A percentile compares a stretch with the other conserved stretches of the same genome.
phyloP scores from a whole-genome alignment of 1,139 yeast species.

The Hansenula anomala region DNA sequence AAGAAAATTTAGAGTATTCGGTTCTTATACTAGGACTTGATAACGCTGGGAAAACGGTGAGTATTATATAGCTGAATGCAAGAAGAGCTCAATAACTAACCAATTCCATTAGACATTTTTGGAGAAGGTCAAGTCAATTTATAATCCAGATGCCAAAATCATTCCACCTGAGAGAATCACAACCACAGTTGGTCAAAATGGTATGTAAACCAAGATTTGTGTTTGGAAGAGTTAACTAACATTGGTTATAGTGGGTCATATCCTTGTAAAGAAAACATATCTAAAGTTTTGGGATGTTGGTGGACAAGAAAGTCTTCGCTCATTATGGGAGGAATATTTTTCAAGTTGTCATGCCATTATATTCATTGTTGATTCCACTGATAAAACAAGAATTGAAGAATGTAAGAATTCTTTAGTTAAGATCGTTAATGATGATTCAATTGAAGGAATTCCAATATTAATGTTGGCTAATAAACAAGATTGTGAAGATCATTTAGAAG shows the following conservation, averaged over 20 bases:
- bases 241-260: slow-evolving; percentile 47
- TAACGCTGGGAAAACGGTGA: slow-evolving; percentile 86
- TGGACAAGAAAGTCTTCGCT: slow-evolving; percentile 79
- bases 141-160: slow-evolving; percentile 36
- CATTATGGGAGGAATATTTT: slow-evolving; percentile 86
- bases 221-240: no score
- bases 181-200: slow-evolving; percentile 79
- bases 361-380: slow-evolving; percentile 89
- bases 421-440: slow-evolving; percentile 47
- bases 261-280: slow-evolving; percentile 46
- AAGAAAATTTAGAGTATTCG: slow-evolving; percentile 44
- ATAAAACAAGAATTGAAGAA: slow-evolving; percentile 75
- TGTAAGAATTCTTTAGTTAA: slow-evolving; percentile 57
- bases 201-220: slow-evolving; percentile 28
- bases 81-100: neutral
- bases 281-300: slow-evolving; percentile 95
- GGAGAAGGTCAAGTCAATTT: slow-evolving; percentile 54
- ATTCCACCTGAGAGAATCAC: slow-evolving; percentile 45
- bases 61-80: slow-evolving; percentile 4
- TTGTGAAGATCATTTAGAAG: slow-evolving; percentile 75
- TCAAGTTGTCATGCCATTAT: slow-evolving; percentile 85
- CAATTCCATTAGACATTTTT: slow-evolving; percentile 46
- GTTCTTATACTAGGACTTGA: slow-evolving; percentile 85
- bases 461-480: slow-evolving; percentile 98
- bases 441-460: slow-evolving; percentile 78